These are phyloP conservation scores for Reticulascus tulasneorum DNA, from an alignment of 2,329 filamentous ascomycete species.

Conservation along the genomic window DNA sequence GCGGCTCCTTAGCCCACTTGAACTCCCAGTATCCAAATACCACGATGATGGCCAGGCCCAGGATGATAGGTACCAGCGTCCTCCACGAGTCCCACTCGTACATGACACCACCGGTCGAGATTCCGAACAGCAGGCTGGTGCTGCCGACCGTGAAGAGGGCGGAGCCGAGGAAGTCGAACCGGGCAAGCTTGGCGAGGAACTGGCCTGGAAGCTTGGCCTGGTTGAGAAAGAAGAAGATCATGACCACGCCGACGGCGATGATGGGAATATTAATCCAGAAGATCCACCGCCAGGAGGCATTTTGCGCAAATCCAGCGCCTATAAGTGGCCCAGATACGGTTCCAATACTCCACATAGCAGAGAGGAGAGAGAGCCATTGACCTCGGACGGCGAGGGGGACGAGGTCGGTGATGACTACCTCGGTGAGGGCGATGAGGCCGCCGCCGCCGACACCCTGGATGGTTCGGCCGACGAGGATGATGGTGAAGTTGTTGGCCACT, in stretches of 20 bases:
- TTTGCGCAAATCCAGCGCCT: slow-evolving; percentile 50
- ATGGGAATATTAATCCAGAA: slow-evolving; percentile 63
- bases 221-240: slow-evolving; percentile 46
- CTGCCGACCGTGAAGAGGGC: slow-evolving; percentile 56
- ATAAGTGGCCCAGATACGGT: slow-evolving; percentile 48
- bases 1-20: slow-evolving; percentile 44
- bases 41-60: slow-evolving; percentile 49
- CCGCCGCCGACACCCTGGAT: slow-evolving; percentile 50
- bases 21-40: slow-evolving; percentile 53
- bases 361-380: slow-evolving; percentile 32
- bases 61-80: slow-evolving; percentile 56
- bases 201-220: slow-evolving; percentile 16
- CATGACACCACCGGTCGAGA: slow-evolving; percentile 63
- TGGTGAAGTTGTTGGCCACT: slow-evolving; percentile 22
- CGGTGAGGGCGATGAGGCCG: slow-evolving; percentile 42
- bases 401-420: slow-evolving; percentile 42
- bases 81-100: slow-evolving; percentile 61
- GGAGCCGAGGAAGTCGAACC: slow-evolving; percentile 61
- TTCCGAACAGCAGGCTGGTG: slow-evolving; percentile 56
- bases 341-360: slow-evolving; percentile 51
- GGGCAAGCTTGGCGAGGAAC: slow-evolving; percentile 21
- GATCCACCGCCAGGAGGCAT: slow-evolving; percentile 56
- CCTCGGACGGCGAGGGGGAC: slow-evolving; percentile 38
- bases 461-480: slow-evolving; percentile 43
- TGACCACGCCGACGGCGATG: slow-evolving; percentile 40